Base-by-base conservation (phyloP, 2,329 filamentous ascomycete genomes). In the Metarhizium brunneum region DNA sequence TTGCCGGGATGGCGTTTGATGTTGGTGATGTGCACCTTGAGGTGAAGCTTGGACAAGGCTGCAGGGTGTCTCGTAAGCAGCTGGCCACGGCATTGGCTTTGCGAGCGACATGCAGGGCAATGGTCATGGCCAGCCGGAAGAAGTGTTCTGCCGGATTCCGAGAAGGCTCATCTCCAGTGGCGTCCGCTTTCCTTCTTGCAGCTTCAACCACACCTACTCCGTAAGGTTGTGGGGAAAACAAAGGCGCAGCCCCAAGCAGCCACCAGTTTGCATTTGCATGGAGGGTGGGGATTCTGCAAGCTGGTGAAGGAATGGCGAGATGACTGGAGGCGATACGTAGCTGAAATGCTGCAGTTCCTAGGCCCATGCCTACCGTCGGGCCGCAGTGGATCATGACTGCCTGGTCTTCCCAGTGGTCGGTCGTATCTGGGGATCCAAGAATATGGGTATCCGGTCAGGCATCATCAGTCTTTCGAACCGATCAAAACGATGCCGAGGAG, bases 61-160 rank as follows among this genome's bases (percentile, higher is more conserved):
- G 53, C 62, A 57, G 55, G 60, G 55, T 53, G 48, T 62, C 62
- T 63, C 62, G 62, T 63, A 63, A 64, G 61, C 61, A 56, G 14
- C 14, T 16, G 13, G 38, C 38, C 38, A 40, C 6, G 13, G 35
- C 38, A 40, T 11, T 35, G 32, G 32, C 32, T 25, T 25, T 25
- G 25, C 13, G 29, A 51, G 32, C 2, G 29, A 36, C 35, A 36
- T 36, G 6, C 13, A 10, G 35, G 7, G 3, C 6, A 10, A 10
- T 6, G 10, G 40, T 43, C 6, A 14, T 20, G 18, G 8, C n/a
- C 20, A 13, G 8, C 11, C 57, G 61, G 61, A 59, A 43, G 4
- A 55, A 51, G 14, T 10, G 47, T 61, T 63, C 52, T 56, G 56
- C 61, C 61, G 60, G n/a, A 6, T n/a, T 58, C 57, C 57, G 60